phyloP scores from a whole-genome alignment of 2,329 filamentous ascomycete genomes.

The Macrophomina phaseolina region DNA sequence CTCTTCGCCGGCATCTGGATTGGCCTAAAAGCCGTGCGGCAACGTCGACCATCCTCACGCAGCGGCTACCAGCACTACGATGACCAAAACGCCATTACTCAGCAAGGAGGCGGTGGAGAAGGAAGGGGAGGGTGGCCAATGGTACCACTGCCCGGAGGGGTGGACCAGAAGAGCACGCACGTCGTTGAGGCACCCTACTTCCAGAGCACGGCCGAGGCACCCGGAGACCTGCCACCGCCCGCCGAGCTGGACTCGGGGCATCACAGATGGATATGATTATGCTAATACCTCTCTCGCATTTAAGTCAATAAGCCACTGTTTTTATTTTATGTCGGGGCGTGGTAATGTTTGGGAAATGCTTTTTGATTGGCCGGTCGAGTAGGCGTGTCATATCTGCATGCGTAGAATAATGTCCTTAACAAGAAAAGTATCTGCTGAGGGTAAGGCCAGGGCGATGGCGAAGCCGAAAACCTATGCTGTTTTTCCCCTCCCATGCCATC shows the following conservation, averaged over 20 bases:
- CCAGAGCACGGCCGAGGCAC: not conserved
- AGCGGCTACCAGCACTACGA: not conserved
- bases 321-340: not conserved
- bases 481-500: too few relatives aligned
- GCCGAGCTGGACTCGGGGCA: not conserved
- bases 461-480: too few relatives aligned
- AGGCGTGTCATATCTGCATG: too few relatives aligned
- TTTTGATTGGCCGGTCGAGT: too few relatives aligned
- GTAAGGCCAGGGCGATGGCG: too few relatives aligned
- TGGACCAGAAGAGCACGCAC: not conserved
- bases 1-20: slow-evolving; percentile 20
- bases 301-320: not conserved
- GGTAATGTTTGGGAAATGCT: too few relatives aligned
- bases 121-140: not conserved
- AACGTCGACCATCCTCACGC: not conserved
- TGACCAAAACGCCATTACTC: too few relatives aligned
- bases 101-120: too few relatives aligned
- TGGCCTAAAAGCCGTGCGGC: slow-evolving; percentile 1
- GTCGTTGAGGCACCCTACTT: not conserved
- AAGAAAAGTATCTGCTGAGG: too few relatives aligned
- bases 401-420: too few relatives aligned
- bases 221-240: not conserved
- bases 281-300: not conserved
- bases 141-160: not conserved
- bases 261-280: not conserved